These are phyloP conservation scores for Aspergillus heteromorphus DNA, from an alignment of 495 filamentous ascomycete species.

Conservation along the genomic window DNA sequence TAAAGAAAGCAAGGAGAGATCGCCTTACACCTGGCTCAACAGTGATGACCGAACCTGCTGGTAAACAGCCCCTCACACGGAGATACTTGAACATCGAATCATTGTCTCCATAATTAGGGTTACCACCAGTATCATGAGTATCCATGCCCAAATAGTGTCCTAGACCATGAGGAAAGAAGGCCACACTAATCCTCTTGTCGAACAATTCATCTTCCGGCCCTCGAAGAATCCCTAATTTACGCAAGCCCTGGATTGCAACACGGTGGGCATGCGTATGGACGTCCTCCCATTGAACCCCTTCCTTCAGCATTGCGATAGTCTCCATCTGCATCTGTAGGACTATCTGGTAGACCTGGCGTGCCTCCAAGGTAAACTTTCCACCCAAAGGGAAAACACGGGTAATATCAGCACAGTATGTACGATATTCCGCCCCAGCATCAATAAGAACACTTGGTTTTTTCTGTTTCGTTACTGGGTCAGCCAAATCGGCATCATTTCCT, in stretches of 20 bases:
- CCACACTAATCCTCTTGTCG: conserved; percentile 65
- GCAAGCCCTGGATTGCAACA: conserved; percentile 73
- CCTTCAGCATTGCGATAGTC: conserved; percentile 67
- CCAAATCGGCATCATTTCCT: conserved; percentile 63
- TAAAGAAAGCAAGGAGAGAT: neutral
- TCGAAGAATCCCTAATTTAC: conserved; percentile 69
- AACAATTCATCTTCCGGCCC: conserved; percentile 66
- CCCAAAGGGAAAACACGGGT: conserved; percentile 83
- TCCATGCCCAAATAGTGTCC: conserved; percentile 94
- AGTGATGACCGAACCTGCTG: conserved; percentile 75
- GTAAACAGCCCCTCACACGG: conserved; percentile 69
- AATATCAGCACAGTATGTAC: conserved; percentile 80
- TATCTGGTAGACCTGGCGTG: conserved; percentile 74
- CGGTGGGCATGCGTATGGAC: conserved; percentile 74
- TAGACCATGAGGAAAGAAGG: conserved; percentile 89
- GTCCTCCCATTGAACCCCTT: conserved; percentile 77
- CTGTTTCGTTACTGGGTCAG: conserved; percentile 28
- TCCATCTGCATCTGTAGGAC: conserved; percentile 80
- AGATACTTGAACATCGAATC: conserved; percentile 85
- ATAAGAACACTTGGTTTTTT: conserved; percentile 72
- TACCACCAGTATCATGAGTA: conserved; percentile 86
- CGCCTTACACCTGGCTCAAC: conserved; percentile 79
- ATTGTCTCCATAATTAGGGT: conserved; percentile 76
- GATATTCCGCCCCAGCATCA: conserved; percentile 78
- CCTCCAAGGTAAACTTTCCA: conserved; percentile 69